Base-by-base conservation (phyloP, 2,329 filamentous ascomycete species). In the Coniochaeta prunicola region DNA sequence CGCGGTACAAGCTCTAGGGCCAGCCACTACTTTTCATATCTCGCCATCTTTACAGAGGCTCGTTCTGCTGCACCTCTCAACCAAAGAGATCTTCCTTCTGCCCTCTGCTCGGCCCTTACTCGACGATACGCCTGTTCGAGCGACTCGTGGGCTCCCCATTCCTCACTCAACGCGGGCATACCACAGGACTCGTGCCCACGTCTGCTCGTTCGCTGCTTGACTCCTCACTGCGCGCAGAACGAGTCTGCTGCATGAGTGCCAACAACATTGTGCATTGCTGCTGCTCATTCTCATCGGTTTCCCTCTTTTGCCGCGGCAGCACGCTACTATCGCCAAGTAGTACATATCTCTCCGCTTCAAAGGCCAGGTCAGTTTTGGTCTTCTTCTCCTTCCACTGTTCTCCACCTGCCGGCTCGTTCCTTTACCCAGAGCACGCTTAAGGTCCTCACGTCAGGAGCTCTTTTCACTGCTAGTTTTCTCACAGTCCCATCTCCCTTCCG, bases 21-120 rank as follows among this genome's bases (percentile, higher is more conserved):
- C 36, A 50, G 45, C 45, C 45, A 50, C 24, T 50, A 12, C 13
- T 30, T 50, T 26, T 50, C 45, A 50, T 50, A 50, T 55, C 53
- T 36, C 53, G n/a, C 53, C 30, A 62, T 61, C 59, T 63, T 59
- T 60, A 40, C 57, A 57, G 57, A 61, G 57, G 58, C 62, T 64
- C 60, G 34, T 60, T 36, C 33, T 59, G 59, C 60, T 57, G 45
- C 60, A 57, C 54, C 63, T 58, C 58, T 64, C 66, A 57, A 61
- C 66, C 66, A 67, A 65, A 66, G 58, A 67, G 63, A 66, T 59
- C 61, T 59, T 55, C 58, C 54, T 57, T 40, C 58, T 33, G 61
- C 53, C 60, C 48, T 50, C 59, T 58, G 60, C 56, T 58, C 58
- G 42, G 19, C 57, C 57, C 63, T 63, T 45, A 63, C 61, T 66